Evolutionary conservation across 129 eudicot genomes (phyloP).

Genomic region (Sambucus nigra): DNA sequence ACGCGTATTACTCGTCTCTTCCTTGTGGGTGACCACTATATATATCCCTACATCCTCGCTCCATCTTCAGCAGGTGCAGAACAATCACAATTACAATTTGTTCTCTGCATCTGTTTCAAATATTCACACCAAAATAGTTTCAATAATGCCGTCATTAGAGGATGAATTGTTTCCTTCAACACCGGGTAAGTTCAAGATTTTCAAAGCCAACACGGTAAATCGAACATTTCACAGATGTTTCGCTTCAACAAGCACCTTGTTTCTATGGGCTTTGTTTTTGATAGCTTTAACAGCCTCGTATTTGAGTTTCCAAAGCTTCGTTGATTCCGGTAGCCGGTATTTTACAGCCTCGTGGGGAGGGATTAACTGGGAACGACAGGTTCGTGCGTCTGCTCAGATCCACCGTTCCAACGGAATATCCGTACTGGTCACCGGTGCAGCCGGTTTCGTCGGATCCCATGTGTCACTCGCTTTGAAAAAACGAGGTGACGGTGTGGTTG

Average conservation of each 20-base stretch:
- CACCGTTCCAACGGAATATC: conserved; percentile 29
- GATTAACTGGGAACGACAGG: conserved; percentile 41
- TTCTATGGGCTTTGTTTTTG: conserved; percentile 68
- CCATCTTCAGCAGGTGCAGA: conserved; percentile 40
- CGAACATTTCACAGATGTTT: conserved; percentile 60
- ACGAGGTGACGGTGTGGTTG: conserved; percentile 59
- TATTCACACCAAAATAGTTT: not conserved
- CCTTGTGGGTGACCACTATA: conserved; percentile 30
- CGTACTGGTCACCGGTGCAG: conserved; percentile 46
- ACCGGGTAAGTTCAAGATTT: conserved; percentile 64
- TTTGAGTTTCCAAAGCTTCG: conserved; percentile 44
- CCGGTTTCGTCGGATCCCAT: conserved; percentile 50
- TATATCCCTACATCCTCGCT: conserved; percentile 21
- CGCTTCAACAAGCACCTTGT: conserved; percentile 55
- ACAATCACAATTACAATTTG: not conserved
- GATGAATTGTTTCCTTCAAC: conserved; percentile 63
- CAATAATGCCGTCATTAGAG: conserved; percentile 35
- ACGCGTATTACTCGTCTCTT: conserved; percentile 14
- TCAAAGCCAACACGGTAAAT: conserved; percentile 26
- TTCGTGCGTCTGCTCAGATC: conserved; percentile 47
- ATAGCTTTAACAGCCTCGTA: conserved; percentile 60
- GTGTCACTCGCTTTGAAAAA: conserved; percentile 38
- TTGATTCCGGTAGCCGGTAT: conserved; percentile 46
- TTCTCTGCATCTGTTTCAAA: conserved; percentile 29
- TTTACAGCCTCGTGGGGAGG: conserved; percentile 36